Evolutionary conservation across 2,329 filamentous ascomycete genomes (phyloP).

Genomic region (Ciborinia camelliae): DNA sequence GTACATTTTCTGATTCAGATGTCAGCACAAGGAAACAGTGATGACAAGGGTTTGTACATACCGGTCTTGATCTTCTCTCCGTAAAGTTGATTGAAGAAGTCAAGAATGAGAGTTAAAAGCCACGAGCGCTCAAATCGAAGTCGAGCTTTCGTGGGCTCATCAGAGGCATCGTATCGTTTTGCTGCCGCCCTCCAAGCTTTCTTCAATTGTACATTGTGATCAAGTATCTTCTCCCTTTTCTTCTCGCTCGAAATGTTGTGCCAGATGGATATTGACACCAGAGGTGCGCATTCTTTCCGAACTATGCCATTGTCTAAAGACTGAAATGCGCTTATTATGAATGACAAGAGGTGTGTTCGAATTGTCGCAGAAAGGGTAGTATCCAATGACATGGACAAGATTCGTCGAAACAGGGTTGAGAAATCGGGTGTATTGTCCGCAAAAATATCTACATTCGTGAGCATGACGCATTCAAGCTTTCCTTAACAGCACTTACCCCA

Average conservation of each 20-base stretch:
- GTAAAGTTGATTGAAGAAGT: slow-evolving; percentile 76
- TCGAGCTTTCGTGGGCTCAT: slow-evolving; percentile 72
- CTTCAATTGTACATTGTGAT: slow-evolving; percentile 68
- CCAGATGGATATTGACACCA: slow-evolving; percentile 95
- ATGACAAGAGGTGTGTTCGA: slow-evolving; percentile 79
- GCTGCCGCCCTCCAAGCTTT: slow-evolving; percentile 87
- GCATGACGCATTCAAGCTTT: slow-evolving; percentile 2
- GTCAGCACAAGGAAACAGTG: background rate
- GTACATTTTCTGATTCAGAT: slow-evolving; percentile 54
- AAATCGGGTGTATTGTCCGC: slow-evolving; percentile 75
- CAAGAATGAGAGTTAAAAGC: slow-evolving; percentile 81
- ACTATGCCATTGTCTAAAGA: slow-evolving; percentile 86
- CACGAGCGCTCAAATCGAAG: slow-evolving; percentile 90
- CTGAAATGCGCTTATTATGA: slow-evolving; percentile 89
- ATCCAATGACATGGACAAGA: slow-evolving; percentile 82
- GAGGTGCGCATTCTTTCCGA: slow-evolving; percentile 90
- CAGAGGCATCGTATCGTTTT: slow-evolving; percentile 84
- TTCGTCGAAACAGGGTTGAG: slow-evolving; percentile 81
- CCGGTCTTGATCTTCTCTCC: slow-evolving; percentile 48
- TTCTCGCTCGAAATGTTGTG: slow-evolving; percentile 81
- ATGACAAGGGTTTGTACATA: slow-evolving; percentile 31
- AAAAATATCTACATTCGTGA: slow-evolving; percentile 60
- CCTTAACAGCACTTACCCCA: slow-evolving; percentile 61
- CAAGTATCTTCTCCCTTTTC: slow-evolving; percentile 68
- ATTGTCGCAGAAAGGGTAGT: slow-evolving; percentile 61